These are phyloP conservation scores for Aspergillus affinis DNA, from an alignment of 495 filamentous ascomycete species.

Conservation along the genomic window DNA sequence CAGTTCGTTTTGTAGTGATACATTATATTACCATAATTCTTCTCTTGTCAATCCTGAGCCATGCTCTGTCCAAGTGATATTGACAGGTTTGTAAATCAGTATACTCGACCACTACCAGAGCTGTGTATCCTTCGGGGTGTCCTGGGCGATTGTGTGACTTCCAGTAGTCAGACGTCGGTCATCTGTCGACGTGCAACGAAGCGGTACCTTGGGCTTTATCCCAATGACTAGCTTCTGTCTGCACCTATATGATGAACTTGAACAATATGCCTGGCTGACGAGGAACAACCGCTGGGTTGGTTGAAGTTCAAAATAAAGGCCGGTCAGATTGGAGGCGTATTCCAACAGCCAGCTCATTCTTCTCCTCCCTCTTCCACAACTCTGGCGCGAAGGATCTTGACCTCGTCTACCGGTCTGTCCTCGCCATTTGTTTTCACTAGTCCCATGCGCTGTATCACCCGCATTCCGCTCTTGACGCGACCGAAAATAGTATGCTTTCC, in stretches of 20 bases:
- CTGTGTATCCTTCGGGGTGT: background rate
- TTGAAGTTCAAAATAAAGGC: background rate
- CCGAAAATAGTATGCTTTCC: conserved; percentile 98
- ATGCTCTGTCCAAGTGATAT: background rate
- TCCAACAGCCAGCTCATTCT: conserved; percentile 28
- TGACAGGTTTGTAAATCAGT: conserved; percentile 1
- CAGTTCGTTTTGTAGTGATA: conserved; percentile 71
- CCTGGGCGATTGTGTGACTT: background rate
- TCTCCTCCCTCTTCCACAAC: conserved; percentile 59
- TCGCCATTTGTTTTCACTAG: conserved; percentile 79
- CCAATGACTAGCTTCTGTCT: background rate
- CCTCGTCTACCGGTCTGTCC: conserved; percentile 78
- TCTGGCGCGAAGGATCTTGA: conserved; percentile 74
- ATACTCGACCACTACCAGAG: background rate
- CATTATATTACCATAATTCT: conserved; percentile 35
- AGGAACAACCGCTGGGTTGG: background rate
- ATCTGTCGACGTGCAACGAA: background rate
- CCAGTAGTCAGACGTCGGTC: background rate
- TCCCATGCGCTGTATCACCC: conserved; percentile 84
- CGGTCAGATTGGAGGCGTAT: background rate
- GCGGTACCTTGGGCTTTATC: background rate
- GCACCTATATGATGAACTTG: background rate
- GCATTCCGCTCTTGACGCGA: conserved; percentile 80
- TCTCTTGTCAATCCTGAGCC: conserved; percentile 7
- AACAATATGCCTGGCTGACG: background rate